Conservation (phyloP, 2,329 filamentous ascomycete genomes). For the Hypoxylon sp. region DNA sequence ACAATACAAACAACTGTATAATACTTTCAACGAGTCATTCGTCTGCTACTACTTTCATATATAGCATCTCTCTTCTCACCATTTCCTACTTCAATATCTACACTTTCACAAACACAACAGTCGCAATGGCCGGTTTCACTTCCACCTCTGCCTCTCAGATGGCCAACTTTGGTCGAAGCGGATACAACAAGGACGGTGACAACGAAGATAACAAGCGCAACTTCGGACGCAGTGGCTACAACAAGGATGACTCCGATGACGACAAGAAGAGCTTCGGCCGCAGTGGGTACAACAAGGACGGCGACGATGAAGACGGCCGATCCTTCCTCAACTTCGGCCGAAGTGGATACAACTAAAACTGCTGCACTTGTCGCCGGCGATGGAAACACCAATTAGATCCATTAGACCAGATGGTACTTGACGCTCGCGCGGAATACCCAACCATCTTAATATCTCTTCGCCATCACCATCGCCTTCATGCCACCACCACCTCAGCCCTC, state of each 20-base stretch:
- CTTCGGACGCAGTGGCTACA: slow-evolving; percentile 55
- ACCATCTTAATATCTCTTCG: slow-evolving; percentile 27
- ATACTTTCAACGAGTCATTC: slow-evolving; percentile 17
- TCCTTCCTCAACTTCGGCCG: slow-evolving; percentile 46
- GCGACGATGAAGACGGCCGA: slow-evolving; percentile 48
- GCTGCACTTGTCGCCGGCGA: slow-evolving; percentile 19
- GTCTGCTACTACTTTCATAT: slow-evolving; percentile 18
- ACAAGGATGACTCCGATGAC: slow-evolving; percentile 53
- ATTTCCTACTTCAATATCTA: slow-evolving; percentile 5
- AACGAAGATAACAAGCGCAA: slow-evolving; percentile 57
- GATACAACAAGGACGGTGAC: slow-evolving; percentile 63
- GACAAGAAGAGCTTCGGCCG: slow-evolving; percentile 47
- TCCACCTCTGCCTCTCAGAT: slow-evolving; percentile 54
- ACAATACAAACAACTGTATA: slow-evolving; percentile 31
- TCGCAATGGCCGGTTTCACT: slow-evolving; percentile 58
- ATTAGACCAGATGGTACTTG: slow-evolving; percentile 43
- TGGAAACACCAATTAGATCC: slow-evolving; percentile 6
- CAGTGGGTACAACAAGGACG: slow-evolving; percentile 54
- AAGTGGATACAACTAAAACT: slow-evolving; percentile 51
- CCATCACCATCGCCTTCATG: slow-evolving; percentile 11
- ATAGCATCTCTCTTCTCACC: slow-evolving; percentile 1
- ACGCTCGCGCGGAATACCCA: slow-evolving; percentile 32
- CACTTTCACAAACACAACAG: slow-evolving; percentile 31
- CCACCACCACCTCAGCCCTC: slow-evolving; percentile 10
- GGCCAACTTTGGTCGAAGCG: slow-evolving; percentile 62